Evolutionary conservation across 345 rosid genomes (phyloP), one percentile per base, ranked within the genome.

Genomic region (Lepidium sativum): DNA sequence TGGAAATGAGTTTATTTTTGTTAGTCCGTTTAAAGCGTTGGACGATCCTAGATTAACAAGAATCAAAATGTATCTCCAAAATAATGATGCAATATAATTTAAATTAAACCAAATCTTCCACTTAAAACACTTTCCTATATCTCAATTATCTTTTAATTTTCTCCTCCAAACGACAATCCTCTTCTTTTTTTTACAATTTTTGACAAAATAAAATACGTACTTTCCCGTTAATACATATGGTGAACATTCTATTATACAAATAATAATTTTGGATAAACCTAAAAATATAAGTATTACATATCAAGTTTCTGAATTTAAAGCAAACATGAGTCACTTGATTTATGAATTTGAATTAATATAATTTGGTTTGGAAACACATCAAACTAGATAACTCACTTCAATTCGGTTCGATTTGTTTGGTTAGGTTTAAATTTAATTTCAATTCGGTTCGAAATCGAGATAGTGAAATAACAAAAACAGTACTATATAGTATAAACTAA

Each of bases 61-160:
- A 71, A 64, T 72, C 72, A 65, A 52, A 59, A 4, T 59, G 62
- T 41, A 72, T 72, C 71, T 66, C 16, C 33, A 52, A 1, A 59
- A 60, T 72, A 23, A 65, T 65, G 35, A 58, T 41, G 29, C n/a
- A 15, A 59, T 50, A 52, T 21, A 55, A 31, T 55, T 23, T 41
- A 54, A 40, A 48, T 18, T 56, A 47, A 64, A 55, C 67, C 40
- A 66, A 66, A 72, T 72, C 77, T 59, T 59, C 14, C 6, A 52
- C 68, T 42, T 72, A 66, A 66, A 42, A 20, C 41, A 58, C 32
- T 65, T 58, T 65, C 56, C 67, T 18, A 47, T 55, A 45, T 48
- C 37, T 10, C 57, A 54, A 53, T 63, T 45, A n/a, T n/a, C n/a
- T n/a, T n/a, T n/a, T n/a, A n/a, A n/a, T n/a, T 23, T 5, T n/a